Base-by-base conservation (phyloP, 2,329 filamentous ascomycete species). In the Fusarium drepaniforme region DNA sequence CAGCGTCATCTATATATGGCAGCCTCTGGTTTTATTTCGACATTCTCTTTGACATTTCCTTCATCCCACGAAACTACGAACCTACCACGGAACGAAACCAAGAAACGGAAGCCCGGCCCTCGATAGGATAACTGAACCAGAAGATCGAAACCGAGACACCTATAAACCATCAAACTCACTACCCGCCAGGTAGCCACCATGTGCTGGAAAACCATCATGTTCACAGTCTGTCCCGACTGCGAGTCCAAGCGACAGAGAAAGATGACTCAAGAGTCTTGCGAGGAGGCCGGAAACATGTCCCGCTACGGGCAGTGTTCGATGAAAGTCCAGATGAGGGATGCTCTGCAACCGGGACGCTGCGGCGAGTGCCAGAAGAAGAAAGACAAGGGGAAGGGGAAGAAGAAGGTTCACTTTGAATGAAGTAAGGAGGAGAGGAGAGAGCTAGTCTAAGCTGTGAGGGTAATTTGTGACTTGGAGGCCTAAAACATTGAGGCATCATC, bases 201-300 rank as follows among this genome's bases (percentile, higher is more conserved):
- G 61, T 64, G 61, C 46, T 64, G 61, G 61, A 64, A 56, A 12
- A 64, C 61, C 5, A 30, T 64, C 23, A 30, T 25, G 46, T 56
- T n/a, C 11, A 56, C 33, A 5, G 46, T 64, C 25, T 64, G 46
- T 4, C 46, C 46, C 1, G 28, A 18, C 46, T 64, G 61, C 46
- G 25, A 37, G 16, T n/a, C 21, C 8, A 40, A 33, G 15, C n/a
- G 35, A 16, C 35, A 56, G 23, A 56, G 21, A 11, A 21, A 28
- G 18, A 12, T 64, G 33, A 30, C 23, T 1, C 46, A 56, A 7
- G 33, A 64, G 18, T 18, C 61, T 21, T 64, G 61, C 25, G 46
- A n/a, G 13, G 46, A 33, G 12, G 38, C 37, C 2, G 51, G 38
- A 3, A 25, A 28, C 44, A 40, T 40, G 35, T 12, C 38, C 3